Conservation (phyloP, 345 rosid species). For the Sisymbrium altissimum region DNA sequence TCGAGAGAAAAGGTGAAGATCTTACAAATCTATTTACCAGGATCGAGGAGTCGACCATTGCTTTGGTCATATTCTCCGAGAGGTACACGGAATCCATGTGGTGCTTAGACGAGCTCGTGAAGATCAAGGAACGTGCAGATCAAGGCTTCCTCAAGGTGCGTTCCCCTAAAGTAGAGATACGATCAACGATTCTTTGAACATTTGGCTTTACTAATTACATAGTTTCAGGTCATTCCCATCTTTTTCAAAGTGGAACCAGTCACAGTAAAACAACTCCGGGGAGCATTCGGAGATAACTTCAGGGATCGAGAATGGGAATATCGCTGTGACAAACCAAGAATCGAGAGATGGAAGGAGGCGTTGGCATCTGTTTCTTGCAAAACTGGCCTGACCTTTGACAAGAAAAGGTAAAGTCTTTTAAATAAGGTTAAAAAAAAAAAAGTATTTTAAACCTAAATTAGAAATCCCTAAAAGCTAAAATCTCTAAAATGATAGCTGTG, state of each 20-base stretch:
- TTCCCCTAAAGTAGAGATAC: neutral
- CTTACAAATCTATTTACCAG: neutral
- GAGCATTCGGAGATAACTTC: neutral
- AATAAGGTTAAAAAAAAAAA: too few relatives aligned
- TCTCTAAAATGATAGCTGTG: too few relatives aligned
- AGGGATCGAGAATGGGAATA: neutral
- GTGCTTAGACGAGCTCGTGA: neutral
- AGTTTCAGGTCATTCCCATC: neutral
- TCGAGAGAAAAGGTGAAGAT: neutral
- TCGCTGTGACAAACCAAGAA: neutral
- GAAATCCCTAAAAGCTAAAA: too few relatives aligned
- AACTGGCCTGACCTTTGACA: neutral
- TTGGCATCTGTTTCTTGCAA: neutral
- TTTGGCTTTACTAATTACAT: too few relatives aligned
- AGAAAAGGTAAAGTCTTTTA: neutral
- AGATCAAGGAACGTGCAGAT: neutral
- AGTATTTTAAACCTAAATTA: neutral
- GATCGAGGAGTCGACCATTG: constrained; percentile 8
- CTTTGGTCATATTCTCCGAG: neutral
- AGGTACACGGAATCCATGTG: neutral
- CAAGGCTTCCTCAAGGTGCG: neutral
- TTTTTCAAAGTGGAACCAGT: neutral
- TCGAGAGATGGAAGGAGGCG: neutral
- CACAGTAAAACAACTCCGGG: neutral
- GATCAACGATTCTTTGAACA: too few relatives aligned